Base-by-base conservation (phyloP, 164 flowering plant genomes). In the Annona cherimola region DNA sequence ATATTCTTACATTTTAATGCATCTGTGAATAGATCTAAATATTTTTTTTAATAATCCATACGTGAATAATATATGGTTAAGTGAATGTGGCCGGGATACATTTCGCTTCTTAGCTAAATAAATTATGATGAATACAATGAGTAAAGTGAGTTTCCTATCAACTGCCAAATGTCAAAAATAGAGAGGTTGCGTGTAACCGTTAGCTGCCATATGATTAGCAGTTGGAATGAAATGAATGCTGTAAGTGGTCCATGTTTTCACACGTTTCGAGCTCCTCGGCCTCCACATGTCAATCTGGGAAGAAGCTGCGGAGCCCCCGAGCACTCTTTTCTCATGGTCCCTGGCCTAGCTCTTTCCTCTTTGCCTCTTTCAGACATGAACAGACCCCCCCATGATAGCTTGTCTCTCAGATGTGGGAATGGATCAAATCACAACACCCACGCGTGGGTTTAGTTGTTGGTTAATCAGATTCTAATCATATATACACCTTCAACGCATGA, bases 241-340 rank as follows among this genome's bases (percentile, higher is more conserved):
- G 67, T 68, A 67, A 68, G 60, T 68, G 77, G 78, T 70, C 76
- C 60, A 69, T 69, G 72, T 9, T 67, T 3, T 69, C 46, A 43
- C 70, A 70, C 59, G 61, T 74, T 65, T 66, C 55, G 5, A n/a
- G 41, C 26, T 7, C 46, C 35, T 57, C 4, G 46, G 46, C 45
- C 45, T 71, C 72, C 81, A 68, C 41, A 3, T 69, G 73, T 74
- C 70, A 3, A 41, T 19, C 7, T 8, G 39, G 81, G 76, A 41
- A 55, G 2, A 20, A 7, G 35, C 35, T 11, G 20, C 4, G 20
- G 62, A 4, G 18, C 39, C 39, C 18, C 26, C 11, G 39, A 26
- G 43, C 18, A 40, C 35, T 40, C 67, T 12, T 41, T 5, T 65
- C 41, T 9, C 46, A 39, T 11, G 44, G 35, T 6, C 39, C 63